phyloP scores from a whole-genome alignment of 1,139 yeast species.

The Dujonia santamariae region DNA sequence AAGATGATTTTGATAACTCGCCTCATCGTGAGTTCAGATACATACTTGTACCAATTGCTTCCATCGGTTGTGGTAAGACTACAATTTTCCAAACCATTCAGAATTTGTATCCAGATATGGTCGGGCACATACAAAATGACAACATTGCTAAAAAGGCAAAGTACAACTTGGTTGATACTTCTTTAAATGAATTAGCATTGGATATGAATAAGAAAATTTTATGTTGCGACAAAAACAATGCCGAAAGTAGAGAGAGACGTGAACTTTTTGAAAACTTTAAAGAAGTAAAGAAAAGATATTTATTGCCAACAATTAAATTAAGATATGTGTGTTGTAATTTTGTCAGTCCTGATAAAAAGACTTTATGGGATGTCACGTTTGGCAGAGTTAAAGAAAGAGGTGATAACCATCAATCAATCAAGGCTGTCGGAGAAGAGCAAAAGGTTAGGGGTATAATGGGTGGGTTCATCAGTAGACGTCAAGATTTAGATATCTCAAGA shows the following conservation, averaged over 20 bases:
- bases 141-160: conserved; percentile 53
- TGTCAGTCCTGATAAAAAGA: conserved; percentile 25
- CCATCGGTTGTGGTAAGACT: conserved; percentile 95
- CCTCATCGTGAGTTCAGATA: conserved; percentile 34
- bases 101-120: conserved; percentile 59
- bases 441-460: conserved; percentile 60
- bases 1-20: neutral
- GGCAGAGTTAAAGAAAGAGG: conserved; percentile 68
- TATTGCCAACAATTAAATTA: conserved; percentile 28
- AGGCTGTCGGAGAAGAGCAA: conserved; percentile 44
- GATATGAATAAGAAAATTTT: conserved; percentile 41
- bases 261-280: conserved; percentile 60
- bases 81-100: conserved; percentile 66
- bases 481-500: conserved; percentile 44
- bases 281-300: conserved; percentile 31
- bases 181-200: conserved; percentile 39
- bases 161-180: conserved; percentile 49
- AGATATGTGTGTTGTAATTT: conserved; percentile 71
- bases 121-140: conserved; percentile 80
- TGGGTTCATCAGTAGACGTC: conserved; percentile 71
- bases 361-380: conserved; percentile 51
- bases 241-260: conserved; percentile 63
- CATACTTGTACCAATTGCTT: conserved; percentile 78
- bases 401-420: conserved; percentile 86
- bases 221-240: conserved; percentile 82